Conservation (phyloP, 2,329 filamentous ascomycete genomes). For the Monilinia fructigena region DNA sequence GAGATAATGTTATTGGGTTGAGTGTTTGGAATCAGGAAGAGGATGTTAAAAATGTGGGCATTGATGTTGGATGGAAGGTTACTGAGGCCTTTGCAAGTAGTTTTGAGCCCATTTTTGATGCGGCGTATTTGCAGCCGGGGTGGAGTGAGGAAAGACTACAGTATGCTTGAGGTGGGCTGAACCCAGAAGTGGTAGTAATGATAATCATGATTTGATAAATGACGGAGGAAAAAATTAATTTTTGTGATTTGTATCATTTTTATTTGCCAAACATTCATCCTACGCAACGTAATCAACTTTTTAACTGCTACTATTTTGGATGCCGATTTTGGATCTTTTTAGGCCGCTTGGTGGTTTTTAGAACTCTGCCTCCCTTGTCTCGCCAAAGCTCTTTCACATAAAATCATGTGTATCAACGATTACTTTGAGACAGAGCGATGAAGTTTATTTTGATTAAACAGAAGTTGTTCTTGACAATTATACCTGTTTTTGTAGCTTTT, state of each 20-base stretch:
- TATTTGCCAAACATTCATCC: neutral
- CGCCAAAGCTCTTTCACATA: too few relatives aligned
- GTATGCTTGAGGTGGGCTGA: slow-evolving; percentile 9
- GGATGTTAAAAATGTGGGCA: neutral
- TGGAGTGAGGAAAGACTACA: slow-evolving; percentile 20
- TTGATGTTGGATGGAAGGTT: slow-evolving; percentile 21
- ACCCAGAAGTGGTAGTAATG: neutral
- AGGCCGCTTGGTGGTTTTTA: too few relatives aligned
- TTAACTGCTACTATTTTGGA: too few relatives aligned
- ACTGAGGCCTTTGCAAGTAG: slow-evolving; percentile 20
- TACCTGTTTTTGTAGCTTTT: too few relatives aligned
- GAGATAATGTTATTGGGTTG: slow-evolving; percentile 21
- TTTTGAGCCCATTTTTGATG: slow-evolving; percentile 21
- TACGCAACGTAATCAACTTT: too few relatives aligned
- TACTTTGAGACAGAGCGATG: too few relatives aligned
- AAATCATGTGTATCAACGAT: too few relatives aligned
- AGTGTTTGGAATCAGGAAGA: slow-evolving; percentile 22
- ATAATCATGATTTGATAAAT: neutral
- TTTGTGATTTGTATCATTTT: neutral
- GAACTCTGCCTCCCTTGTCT: too few relatives aligned
- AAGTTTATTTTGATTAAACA: too few relatives aligned
- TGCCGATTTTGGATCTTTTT: too few relatives aligned
- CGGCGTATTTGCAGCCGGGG: slow-evolving; percentile 14
- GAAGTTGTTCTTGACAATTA: too few relatives aligned
- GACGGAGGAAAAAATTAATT: neutral